Percentiles rank a stretch among this genome's conserved stretches.
phyloP scores from a whole-genome alignment of 202 grass and related monocot genomes.

The Dendrocalamus latiflorus region DNA sequence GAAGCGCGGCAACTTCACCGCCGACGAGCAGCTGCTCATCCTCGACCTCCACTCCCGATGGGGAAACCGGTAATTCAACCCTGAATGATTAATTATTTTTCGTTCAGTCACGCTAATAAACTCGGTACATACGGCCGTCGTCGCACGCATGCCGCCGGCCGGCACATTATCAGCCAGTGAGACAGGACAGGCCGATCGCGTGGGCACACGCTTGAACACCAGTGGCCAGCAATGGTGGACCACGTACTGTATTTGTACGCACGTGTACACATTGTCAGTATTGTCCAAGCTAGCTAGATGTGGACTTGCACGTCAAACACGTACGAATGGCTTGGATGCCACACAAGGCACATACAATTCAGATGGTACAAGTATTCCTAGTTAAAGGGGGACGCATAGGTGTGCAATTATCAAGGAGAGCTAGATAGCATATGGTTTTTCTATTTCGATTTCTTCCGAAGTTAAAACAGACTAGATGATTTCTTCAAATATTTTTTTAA shows the following conservation, averaged over 20 bases:
- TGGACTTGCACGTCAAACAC: slow-evolving; percentile 17
- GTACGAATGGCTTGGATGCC: neutral
- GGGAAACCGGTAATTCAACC: slow-evolving; percentile 55
- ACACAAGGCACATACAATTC: neutral
- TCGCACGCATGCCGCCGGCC: too few species aligned
- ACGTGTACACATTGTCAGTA: neutral
- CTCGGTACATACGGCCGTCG: neutral
- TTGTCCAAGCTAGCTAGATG: neutral
- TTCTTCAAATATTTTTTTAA: too few species aligned
- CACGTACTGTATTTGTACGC: neutral
- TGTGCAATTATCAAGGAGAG: too few species aligned
- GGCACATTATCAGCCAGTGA: too few species aligned
- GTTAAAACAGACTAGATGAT: too few species aligned
- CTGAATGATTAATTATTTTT: neutral
- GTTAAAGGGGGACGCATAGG: neutral
- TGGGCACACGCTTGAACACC: too few species aligned
- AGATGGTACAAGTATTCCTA: slow-evolving; percentile 21
- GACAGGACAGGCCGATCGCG: too few species aligned
- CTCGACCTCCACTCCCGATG: slow-evolving; percentile 71
- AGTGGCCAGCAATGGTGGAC: too few species aligned
- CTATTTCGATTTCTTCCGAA: too few species aligned
- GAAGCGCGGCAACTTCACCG: slow-evolving; percentile 68
- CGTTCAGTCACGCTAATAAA: neutral
- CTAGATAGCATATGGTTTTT: too few species aligned
- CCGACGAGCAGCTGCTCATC: slow-evolving; percentile 81